Evolutionary conservation across 2,329 filamentous ascomycete species (phyloP), one percentile per base, ranked within the genome.

Genomic region (Alternaria sp.): DNA sequence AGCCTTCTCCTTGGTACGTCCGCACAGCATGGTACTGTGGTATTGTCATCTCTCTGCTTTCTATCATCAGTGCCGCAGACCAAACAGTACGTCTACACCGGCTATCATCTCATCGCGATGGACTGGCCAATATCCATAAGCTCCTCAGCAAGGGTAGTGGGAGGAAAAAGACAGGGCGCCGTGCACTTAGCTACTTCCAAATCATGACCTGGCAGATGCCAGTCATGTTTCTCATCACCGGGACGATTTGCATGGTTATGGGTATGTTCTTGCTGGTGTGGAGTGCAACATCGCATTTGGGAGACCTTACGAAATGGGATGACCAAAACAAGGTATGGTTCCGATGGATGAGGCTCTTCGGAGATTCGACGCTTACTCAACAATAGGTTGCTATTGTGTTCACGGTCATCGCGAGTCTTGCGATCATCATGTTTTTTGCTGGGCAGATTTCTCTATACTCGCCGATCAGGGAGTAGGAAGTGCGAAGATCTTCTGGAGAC

Each of bases 41-140:
- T 7, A 80, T 81, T 40, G 74, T 86, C 11, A 81, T 86, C 27
- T 78, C 84, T 0, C 75, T 86, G 4, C 83, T 84, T 54, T 80
- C 81, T n/a, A 79, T 85, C 10, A 74, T 85, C 14, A 78, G 80
- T 1, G 78, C 81, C 4, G 76, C 79, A 3, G 75, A 80, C 57
- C 80, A 82, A 59, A 79, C 77, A 2, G 77, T 82, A 6, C 76
- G 79, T 5, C 68, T 82, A 4, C 80, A 81, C 61, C 78, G 80
- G 3, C 65, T 82, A 7, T 79, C 79, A n/a, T 74, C 75, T 2
- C 81, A 82, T 59, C 72, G 75, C 7, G 76, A 81, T 55, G 79
- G 78, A 0, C 61, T 75, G 7, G 32, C 60, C 8, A 69, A 74
- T 11, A 79, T 82, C 48, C 70, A 80, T 8, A 65, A 63, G 12